Base-by-base conservation (phyloP, 2,329 filamentous ascomycete species). In the Gliomastix tumulicola region DNA sequence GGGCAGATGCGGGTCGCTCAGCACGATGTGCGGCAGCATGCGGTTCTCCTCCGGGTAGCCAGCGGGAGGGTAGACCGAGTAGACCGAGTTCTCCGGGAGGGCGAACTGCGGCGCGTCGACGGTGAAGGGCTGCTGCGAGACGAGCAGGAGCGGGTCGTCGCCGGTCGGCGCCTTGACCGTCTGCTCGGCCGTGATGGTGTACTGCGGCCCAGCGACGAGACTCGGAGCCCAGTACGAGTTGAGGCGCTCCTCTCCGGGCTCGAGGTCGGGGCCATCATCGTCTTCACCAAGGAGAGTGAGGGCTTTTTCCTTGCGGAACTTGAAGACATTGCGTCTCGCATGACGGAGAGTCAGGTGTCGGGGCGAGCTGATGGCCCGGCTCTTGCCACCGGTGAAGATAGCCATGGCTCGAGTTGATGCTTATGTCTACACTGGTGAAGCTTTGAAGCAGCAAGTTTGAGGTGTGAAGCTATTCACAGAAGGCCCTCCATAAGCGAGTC, bases 1-100 rank as follows among this genome's bases (percentile, higher is more conserved):
- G 0, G 66, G 66, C 2, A 68, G 41, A 37, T 59, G 53, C 0
- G 64, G 59, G 40, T 69, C 63, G 2, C 44, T 62, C 16, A 71
- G 49, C 5, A 70, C 61, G 0, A 71, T 43, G 43, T 71, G 66
- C 2, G 67, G 68, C 4, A 70, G 43, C 2, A 60, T 54, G 1
- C 47, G 23, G 5, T 37, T 39, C 2, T 50, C 39, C n/a, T 58
- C 66, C 0, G 41, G 28, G 34, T 65, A 51, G 1, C 63, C 66
- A 1, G 46, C 33, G 1, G 63, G 59, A 0, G 68, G 67, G 41
- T 66, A 69, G 0, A 48, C 35, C 0, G 54, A 60, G 45, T 68
- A 41, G 4, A 69, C 42, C 1, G 35, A 37, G 1, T 50, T 52
- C 2, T 51, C 49, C 0, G 55, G 56, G 2, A 68, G 41, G 0